Percentiles rank a stretch among this genome's conserved stretches.
Conservation (phyloP, 169 alveolate genomes). For the Cryptosporidium muris region DNA sequence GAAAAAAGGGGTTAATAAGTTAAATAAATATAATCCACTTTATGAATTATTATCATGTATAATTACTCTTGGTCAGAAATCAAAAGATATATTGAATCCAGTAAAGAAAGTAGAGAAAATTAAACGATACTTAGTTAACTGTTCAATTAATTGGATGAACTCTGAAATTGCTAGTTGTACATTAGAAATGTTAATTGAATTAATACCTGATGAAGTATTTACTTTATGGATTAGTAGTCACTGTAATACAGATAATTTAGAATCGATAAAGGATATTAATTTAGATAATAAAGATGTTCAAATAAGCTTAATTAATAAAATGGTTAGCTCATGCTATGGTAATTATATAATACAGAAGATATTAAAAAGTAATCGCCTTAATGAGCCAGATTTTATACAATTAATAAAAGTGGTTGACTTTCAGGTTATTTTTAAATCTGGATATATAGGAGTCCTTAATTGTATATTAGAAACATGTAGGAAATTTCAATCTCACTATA, state of each 20-base stretch:
- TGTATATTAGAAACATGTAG: constrained; percentile 47
- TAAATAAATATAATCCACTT: background rate
- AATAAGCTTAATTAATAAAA: background rate
- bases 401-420: constrained; percentile 28
- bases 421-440: constrained; percentile 11
- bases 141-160: constrained; percentile 24
- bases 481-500: constrained; percentile 47
- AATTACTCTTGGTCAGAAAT: constrained; percentile 37
- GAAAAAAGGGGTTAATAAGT: background rate
- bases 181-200: constrained; percentile 21
- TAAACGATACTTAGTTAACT: constrained; percentile 26
- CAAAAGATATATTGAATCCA: constrained; percentile 18
- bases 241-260: background rate
- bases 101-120: constrained; percentile 20
- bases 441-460: constrained; percentile 21
- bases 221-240: constrained; percentile 32
- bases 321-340: constrained; percentile 40
- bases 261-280: background rate
- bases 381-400: constrained; percentile 27
- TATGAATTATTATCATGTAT: constrained; percentile 10
- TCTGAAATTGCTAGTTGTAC: constrained; percentile 30
- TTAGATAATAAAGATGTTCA: background rate
- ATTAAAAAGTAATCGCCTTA: constrained; percentile 22
- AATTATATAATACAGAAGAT: constrained; percentile 31
- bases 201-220: constrained; percentile 23